Percentiles rank a stretch among this genome's conserved stretches.
Conservation (phyloP, 1,139 yeast species). For the Geotrichum aggregatum region DNA sequence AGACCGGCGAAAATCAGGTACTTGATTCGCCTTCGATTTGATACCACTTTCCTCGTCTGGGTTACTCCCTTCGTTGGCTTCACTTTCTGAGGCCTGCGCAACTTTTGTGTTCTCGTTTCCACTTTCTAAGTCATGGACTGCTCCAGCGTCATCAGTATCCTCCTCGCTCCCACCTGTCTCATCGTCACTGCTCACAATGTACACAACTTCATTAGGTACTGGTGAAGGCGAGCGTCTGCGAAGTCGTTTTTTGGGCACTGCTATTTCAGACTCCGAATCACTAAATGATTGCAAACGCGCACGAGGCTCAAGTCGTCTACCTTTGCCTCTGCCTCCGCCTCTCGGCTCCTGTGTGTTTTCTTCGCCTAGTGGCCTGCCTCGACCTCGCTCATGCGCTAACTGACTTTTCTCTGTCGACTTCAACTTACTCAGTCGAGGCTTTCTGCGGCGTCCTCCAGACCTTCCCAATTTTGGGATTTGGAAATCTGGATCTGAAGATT, state of each 20-base stretch:
- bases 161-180: background rate
- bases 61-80: background rate
- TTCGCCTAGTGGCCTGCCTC: too few species aligned
- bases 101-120: background rate
- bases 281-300: too few species aligned
- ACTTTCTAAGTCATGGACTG: background rate
- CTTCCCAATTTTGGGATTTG: background rate
- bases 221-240: background rate
- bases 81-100: background rate
- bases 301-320: too few species aligned
- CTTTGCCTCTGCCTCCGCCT: too few species aligned
- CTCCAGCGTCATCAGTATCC: background rate
- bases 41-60: background rate
- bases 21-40: background rate
- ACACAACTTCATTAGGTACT: background rate
- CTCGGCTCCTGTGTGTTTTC: too few species aligned
- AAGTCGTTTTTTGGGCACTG: too few species aligned
- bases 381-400: too few species aligned
- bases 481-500: slow-evolving; percentile 5
- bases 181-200: background rate
- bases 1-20: background rate
- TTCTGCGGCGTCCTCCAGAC: background rate
- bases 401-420: too few species aligned
- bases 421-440: too few species aligned
- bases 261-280: too few species aligned